Conservation (phyloP, 768 basidiomycete genomes). For the Leucosporidium scottii region DNA sequence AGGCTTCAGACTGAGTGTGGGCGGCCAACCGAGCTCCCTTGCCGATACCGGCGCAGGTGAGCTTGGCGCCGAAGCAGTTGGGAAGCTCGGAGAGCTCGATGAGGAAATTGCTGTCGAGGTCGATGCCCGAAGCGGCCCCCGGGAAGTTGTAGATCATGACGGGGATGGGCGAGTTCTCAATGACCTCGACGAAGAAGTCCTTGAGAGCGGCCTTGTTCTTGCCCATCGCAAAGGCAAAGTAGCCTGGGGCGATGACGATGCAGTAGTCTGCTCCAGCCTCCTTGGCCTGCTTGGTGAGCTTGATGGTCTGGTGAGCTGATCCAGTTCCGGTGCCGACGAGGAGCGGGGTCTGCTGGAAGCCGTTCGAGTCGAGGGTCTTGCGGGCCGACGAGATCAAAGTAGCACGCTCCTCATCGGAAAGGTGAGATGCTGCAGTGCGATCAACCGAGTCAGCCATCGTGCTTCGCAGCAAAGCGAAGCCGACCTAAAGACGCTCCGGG, state of each 20-base stretch:
- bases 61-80: constrained; percentile 74
- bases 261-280: constrained; percentile 75
- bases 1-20: constrained; percentile 44
- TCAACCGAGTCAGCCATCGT: constrained; percentile 66
- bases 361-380: constrained; percentile 63
- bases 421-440: constrained; percentile 62
- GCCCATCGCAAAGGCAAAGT: constrained; percentile 56
- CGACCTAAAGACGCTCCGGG: constrained; percentile 53
- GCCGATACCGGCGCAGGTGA: constrained; percentile 80
- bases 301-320: constrained; percentile 66
- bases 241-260: constrained; percentile 52
- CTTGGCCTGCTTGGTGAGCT: constrained; percentile 63
- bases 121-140: constrained; percentile 53
- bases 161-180: constrained; percentile 47
- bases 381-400: constrained; percentile 56
- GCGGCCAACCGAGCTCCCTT: constrained; percentile 70
- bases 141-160: constrained; percentile 86
- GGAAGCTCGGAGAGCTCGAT: constrained; percentile 63
- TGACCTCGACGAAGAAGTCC: constrained; percentile 49
- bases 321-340: constrained; percentile 80
- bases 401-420: constrained; percentile 65
- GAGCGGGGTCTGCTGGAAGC: constrained; percentile 59
- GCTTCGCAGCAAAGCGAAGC: constrained; percentile 53
- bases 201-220: constrained; percentile 40
- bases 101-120: constrained; percentile 74